These are phyloP conservation scores for Polytrichum formosum DNA, from an alignment of 225 moss, liverwort and hornwort genomes.

Conservation along the genomic window DNA sequence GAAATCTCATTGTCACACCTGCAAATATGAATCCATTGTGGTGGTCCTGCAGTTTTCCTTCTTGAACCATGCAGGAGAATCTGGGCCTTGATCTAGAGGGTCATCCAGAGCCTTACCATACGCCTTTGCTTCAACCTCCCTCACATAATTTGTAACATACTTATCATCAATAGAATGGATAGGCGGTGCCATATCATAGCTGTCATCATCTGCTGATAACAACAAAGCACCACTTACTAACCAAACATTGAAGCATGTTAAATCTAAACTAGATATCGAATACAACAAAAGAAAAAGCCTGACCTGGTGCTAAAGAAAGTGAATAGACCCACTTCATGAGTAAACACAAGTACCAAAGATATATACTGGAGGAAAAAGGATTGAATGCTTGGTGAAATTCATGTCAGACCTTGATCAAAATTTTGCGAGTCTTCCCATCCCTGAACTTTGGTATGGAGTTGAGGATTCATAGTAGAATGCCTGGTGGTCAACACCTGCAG, in stretches of 20 bases:
- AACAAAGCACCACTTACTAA: no score
- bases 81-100: slow-evolving; percentile 1
- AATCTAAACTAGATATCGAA: not conserved
- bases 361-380: no score
- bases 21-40: no score
- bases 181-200: slow-evolving; percentile 12
- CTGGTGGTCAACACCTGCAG: slow-evolving; percentile 29
- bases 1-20: no score
- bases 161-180: slow-evolving; percentile 26
- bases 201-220: slow-evolving; percentile 23
- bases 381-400: no score
- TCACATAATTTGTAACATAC: slow-evolving; percentile 26
- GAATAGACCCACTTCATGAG: no score
- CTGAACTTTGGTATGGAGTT: slow-evolving; percentile 7
- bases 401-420: not conserved
- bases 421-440: not conserved
- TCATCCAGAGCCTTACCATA: slow-evolving; percentile 20
- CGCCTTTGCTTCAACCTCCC: slow-evolving; percentile 18
- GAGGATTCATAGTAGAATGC: slow-evolving; percentile 24
- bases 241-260: not conserved
- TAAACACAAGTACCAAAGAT: no score
- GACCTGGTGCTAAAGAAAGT: no score
- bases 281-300: no score
- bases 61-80: not conserved
- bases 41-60: slow-evolving; percentile 10